Conservation (phyloP, 2,329 filamentous ascomycete species). For the Stylonectria norvegica region DNA sequence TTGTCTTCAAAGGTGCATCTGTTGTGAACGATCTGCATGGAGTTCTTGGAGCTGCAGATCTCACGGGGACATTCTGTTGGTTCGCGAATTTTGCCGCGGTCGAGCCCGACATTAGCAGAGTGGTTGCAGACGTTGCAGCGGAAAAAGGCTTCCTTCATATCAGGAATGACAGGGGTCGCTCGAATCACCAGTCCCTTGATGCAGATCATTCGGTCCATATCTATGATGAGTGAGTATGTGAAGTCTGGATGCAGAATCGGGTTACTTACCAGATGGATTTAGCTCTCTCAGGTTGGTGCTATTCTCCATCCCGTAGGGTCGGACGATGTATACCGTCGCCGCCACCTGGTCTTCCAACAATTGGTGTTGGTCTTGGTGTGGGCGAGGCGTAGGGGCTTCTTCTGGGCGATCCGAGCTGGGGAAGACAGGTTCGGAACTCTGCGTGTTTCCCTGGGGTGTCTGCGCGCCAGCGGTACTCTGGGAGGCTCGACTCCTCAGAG, state of each 20-base stretch:
- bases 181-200: conserved; percentile 96
- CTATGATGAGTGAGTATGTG: conserved; percentile 36
- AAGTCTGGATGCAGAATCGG: neutral
- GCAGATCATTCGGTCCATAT: conserved; percentile 93
- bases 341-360: conserved; percentile 79
- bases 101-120: conserved; percentile 84
- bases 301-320: conserved; percentile 83
- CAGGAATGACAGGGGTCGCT: conserved; percentile 91
- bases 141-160: conserved; percentile 99
- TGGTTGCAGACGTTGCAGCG: conserved; percentile 91
- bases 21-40: conserved; percentile 98
- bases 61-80: conserved; percentile 84
- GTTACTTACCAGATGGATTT: conserved; percentile 69
- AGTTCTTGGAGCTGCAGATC: conserved; percentile 81
- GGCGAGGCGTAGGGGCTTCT: conserved; percentile 35
- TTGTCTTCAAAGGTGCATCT: conserved; percentile 93
- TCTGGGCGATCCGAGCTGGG: conserved; percentile 75
- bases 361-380: conserved; percentile 45
- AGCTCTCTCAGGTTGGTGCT: conserved; percentile 90
- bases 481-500: conserved; percentile 63
- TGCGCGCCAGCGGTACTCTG: conserved; percentile 50
- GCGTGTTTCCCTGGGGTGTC: conserved; percentile 43
- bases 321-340: conserved; percentile 75
- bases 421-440: conserved; percentile 72
- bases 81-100: conserved; percentile 93